Percentiles rank a stretch among this genome's conserved stretches.
Evolutionary conservation across 768 basidiomycete species (phyloP).

Genomic region (Amanita thiersii): DNA sequence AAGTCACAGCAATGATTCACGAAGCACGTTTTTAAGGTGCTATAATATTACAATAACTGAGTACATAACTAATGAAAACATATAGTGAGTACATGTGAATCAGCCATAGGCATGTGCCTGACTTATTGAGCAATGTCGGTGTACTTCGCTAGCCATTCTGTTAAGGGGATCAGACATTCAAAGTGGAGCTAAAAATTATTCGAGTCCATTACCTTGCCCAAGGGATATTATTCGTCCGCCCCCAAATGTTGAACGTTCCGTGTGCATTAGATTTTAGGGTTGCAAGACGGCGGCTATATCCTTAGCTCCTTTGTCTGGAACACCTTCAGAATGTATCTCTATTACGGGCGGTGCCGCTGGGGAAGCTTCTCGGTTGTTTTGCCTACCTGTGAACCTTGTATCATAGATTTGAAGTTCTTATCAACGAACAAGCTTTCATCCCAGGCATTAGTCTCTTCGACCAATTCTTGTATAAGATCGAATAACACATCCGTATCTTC

Average conservation of each 20-base stretch:
- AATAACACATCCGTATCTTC: constrained; percentile 25
- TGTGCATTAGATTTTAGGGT: not conserved
- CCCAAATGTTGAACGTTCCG: not conserved
- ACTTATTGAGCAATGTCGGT: too few species aligned
- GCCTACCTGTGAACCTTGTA: constrained; percentile 22
- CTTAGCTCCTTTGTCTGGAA: not conserved
- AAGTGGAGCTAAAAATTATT: too few species aligned
- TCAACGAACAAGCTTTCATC: constrained; percentile 40
- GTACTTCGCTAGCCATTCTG: too few species aligned
- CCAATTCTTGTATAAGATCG: constrained; percentile 38
- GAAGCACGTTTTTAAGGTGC: not conserved
- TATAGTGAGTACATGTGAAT: too few species aligned
- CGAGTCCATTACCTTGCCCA: not conserved
- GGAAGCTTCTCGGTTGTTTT: constrained; percentile 1
- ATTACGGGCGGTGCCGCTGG: not conserved
- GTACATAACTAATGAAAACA: too few species aligned
- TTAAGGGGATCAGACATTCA: too few species aligned
- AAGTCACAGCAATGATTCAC: constrained; percentile 42
- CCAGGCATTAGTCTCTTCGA: constrained; percentile 43
- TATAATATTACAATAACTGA: not conserved
- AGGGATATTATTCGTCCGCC: constrained; percentile 5
- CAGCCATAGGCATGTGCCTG: too few species aligned
- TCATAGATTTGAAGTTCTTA: constrained; percentile 36
- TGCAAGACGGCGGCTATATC: not conserved
- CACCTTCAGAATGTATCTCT: not conserved